Evolutionary conservation across 2,329 filamentous ascomycete genomes (phyloP), one percentile per base, ranked within the genome.

Genomic region (Sclerotinia trifoliorum): DNA sequence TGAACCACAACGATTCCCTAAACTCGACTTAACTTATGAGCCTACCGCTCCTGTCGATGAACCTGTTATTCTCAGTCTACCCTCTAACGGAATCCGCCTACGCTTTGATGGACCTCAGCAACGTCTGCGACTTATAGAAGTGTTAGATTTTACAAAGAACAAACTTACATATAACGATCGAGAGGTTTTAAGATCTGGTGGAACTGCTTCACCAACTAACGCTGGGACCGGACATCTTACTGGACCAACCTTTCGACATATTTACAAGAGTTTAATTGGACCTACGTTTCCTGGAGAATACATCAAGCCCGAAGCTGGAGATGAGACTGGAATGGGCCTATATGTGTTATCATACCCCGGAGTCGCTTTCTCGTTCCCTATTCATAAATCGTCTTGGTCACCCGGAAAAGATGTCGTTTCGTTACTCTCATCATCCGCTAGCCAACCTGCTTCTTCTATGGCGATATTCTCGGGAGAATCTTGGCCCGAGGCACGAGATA

Each of bases 271-370:
- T 65, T 83, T 97, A n/a, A 89, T 99, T 71, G 95, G 95, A 0
- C 94, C 94, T 24, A 96, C 94, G 0, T 98, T 96, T 78, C 91
- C 91, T 1, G 95, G 95, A 71, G 95, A 99, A 81, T 99, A 94
- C 76, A 85, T 97, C 49, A 85, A 90, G 11, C 87, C 92, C 0
- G 78, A 80, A 8, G 76, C 81, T 1, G 82, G 81, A 3, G 80
- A 83, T 48, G 81, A 82, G 54, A 83, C 83, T 15, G 82, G 83
- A 21, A 81, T 84, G 69, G 94, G 94, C 21, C 90, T 88, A 29
- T 99, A 98, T 77, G 88, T 97, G 46, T 82, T 99, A 46, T 98
- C 94, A 1, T 99, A 97, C 79, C 94, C 94, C 0, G 95, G 95
- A 0, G 88, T 99, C 42, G 93, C 94, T 0, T 97, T 98, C 78